Evolutionary conservation across 352 stramenopile species (phyloP).

Genomic region (Plasmopara muralis): DNA sequence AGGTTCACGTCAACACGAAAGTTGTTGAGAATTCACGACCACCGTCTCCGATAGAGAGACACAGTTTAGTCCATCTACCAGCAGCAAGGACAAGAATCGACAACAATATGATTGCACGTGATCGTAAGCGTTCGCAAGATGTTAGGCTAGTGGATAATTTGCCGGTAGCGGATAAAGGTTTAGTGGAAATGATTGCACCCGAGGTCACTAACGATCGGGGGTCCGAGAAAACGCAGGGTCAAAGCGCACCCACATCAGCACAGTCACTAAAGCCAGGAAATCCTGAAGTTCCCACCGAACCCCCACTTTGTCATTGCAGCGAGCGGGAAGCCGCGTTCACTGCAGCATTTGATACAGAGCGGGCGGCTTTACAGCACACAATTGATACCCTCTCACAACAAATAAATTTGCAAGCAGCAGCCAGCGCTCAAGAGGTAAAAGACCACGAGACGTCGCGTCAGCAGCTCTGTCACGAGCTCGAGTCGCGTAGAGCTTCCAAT

Average conservation of each 20-base stretch:
- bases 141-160: no score
- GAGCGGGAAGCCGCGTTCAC: conserved; percentile 14
- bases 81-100: no score
- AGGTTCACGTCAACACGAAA: not conserved
- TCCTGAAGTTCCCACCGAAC: not conserved
- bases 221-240: not conserved
- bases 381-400: conserved; percentile 28
- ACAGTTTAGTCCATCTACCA: no score
- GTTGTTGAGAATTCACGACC: not conserved
- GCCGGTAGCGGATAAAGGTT: no score
- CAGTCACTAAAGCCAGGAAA: not conserved
- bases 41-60: no score
- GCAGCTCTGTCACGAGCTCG: conserved; percentile 22
- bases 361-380: conserved; percentile 19
- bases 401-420: conserved; percentile 10
- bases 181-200: no score
- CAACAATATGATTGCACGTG: no score
- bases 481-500: conserved; percentile 19
- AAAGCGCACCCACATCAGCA: not conserved
- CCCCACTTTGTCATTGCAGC: conserved; percentile 12
- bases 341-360: conserved; percentile 22
- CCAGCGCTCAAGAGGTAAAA: conserved; percentile 12
- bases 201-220: no score
- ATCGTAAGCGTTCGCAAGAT: no score
- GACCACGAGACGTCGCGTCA: conserved; percentile 1